Evolutionary conservation across 208 protist genomes (phyloP), one percentile per base, ranked within the genome.

Genomic region (Trypanosoma conorhini): DNA sequence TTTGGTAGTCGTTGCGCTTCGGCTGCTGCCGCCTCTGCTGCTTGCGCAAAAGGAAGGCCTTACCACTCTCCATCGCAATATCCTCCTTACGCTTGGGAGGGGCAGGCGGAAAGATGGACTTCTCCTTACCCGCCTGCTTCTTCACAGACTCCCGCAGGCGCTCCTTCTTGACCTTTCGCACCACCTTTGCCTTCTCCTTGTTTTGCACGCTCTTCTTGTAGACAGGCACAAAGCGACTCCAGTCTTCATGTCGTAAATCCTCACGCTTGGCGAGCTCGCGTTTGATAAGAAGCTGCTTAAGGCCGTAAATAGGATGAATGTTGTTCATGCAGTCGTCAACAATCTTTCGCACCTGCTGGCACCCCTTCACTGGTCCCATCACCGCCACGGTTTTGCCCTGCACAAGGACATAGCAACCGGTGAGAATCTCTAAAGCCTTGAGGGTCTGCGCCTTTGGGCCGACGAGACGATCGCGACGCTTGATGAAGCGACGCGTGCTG

Each of bases 261-360:
- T 97, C 91, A 46, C 99, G 95, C 72, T 99, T 99, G 21, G 74
- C 71, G 15, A 99, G 90, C 79, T 99, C 99, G 5, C 96, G 87
- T 79, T 99, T 99, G 80, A 99, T 99, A 88, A 99, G 99, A 24
- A 99, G 81, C 70, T 97, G 94, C 84, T 99, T 99, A 51, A 99
- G 99, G 70, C 99, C 98, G 80, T 99, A 99, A 55, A 99, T 98
- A 15, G 99, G 99, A 73, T 99, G 99, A 50, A 99, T 98, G 75
- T 99, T 99, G 71, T 99, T 95, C 98, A 99, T 99, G 85, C 98
- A 99, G 73, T 99, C 99, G 52, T 98, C 89, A 9, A 99, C 98
- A 42, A 99, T 98, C 64, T 97, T 93, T 30, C 97, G 88, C 9
- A 99, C 98, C 77, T 93, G 83, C 70, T 98, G 98, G 17, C 97